Evolutionary conservation across 202 grass and related monocot species (phyloP).

Genomic region (Schoenoplectus tabernaemontani): DNA sequence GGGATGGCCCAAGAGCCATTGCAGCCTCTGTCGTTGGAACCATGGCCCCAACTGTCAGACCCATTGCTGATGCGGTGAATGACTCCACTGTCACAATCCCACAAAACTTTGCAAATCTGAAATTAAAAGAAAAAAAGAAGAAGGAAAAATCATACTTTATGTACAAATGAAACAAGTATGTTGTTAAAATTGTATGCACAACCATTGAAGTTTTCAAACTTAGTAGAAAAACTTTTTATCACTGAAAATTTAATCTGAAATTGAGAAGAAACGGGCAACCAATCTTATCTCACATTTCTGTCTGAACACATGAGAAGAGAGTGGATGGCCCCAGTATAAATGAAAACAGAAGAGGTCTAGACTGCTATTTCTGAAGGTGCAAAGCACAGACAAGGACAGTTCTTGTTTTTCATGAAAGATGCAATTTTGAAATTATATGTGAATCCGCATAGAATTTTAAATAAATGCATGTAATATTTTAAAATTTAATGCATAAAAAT

Average conservation of each 20-base stretch:
- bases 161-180: neutral
- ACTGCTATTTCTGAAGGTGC: neutral
- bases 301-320: neutral
- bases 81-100: conserved; percentile 84
- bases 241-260: conserved; percentile 1
- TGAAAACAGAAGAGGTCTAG: neutral
- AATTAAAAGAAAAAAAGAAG: neutral
- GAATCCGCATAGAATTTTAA: neutral
- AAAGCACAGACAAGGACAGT: neutral
- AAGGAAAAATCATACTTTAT: neutral
- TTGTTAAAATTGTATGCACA: neutral
- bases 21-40: conserved; percentile 82
- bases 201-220: neutral
- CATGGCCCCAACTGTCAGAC: conserved; percentile 89
- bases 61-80: conserved; percentile 92
- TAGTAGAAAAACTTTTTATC: neutral
- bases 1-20: conserved; percentile 93
- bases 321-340: neutral
- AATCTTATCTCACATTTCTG: neutral
- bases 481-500: neutral
- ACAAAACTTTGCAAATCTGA: conserved; percentile 91
- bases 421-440: neutral
- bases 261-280: neutral
- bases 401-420: neutral
- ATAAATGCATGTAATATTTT: neutral